Base-by-base conservation (phyloP, 2,329 filamentous ascomycete genomes). In the Colletotrichum cereale region DNA sequence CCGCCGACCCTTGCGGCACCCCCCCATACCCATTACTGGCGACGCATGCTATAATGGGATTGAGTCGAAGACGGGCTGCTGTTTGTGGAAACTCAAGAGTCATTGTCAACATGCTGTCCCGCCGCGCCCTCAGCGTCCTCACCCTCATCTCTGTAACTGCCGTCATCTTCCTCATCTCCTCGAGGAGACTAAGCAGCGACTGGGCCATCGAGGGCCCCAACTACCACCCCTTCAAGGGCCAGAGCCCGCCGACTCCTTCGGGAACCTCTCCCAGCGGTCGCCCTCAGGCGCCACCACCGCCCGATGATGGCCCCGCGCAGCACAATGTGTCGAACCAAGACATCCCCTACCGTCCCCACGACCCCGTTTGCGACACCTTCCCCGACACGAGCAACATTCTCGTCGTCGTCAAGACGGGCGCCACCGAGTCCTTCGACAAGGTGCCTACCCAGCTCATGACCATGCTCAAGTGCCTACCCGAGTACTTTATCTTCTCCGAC, bases 401-500 rank as follows among this genome's bases (percentile, higher is more conserved):
- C 36, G 79, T 89, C 34, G 79, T 89, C 57, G 84, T 90, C 78
- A 89, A 89, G 79, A 90, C 88, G 4, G 87, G 88, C 44, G 87
- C 87, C 2, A 87, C 86, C 48, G 87, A 89, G 76, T 79, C 86
- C 24, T 87, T 83, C 69, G 80, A 84, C 38, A 85, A 84, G 56
- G 77, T 90, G 2, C 86, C 88, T 2, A 87, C 85, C 4, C 87
- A 89, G 74, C 80, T 89, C 29, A 79, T 88, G 75, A 89, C 88
- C 7, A 83, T 83, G 0, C 81, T 89, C 12, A 82, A 81, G 62
- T 89, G 87, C 73, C 75, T 86, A 11, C 79, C 82, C 60, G 82
- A 89, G 61, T 86, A 85, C 66, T 82, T 89, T 62, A 81, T 90
- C 75, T 92, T 89, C 78, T 87, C 86, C 48, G 89, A 92, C 73